Base-by-base conservation (phyloP, 805 yeast genomes). In the Starmerella asiatica region DNA sequence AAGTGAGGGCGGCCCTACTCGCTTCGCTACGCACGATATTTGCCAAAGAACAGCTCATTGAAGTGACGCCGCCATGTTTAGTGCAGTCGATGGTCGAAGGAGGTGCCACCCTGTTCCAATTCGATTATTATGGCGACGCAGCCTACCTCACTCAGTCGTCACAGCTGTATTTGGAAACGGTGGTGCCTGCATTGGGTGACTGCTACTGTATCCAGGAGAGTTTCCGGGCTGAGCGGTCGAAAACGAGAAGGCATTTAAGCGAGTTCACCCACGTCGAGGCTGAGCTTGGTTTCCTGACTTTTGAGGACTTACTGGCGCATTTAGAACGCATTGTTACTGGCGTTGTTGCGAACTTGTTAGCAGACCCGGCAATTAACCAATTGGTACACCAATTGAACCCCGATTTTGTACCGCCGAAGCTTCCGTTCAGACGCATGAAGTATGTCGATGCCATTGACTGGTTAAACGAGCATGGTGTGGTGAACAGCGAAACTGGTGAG, bases 1-100 rank as follows among this genome's bases (percentile, higher is more conserved):
- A 81, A 60, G 97, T 91, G 27, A 79, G 99, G 63, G 91, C 95
- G 29, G 66, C 75, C 29, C 70, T 85, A 40, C 64, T 91, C 53
- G 66, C 67, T 38, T 64, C 91, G 29, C 62, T 91, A 52, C 76
- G 99, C 66, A 70, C 75, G 50, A 79, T 79, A 43, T 88, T 71
- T 58, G 67, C 59, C 19, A 91, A 83, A 56, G 83, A 79, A 64
- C 71, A 73, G 26, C 56, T 86, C 38, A 65, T 75, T 24, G 99
- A 91, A 69, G 95, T 93, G 44, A 91, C 97, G 29, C 96, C 98
- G 34, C 99, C 99, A 56, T 86, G 97, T 65, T 91, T 91, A 97
- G 99, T 91, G 41, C 98, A 91, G 67, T 86, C 95, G 29, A 97
- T 91, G 69, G 99, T 91, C 44, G 99, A 91, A 67, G 98, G 99